These are phyloP conservation scores for Nitzschia palea DNA, from an alignment of 108 stramenopile species.

Conservation along the genomic window DNA sequence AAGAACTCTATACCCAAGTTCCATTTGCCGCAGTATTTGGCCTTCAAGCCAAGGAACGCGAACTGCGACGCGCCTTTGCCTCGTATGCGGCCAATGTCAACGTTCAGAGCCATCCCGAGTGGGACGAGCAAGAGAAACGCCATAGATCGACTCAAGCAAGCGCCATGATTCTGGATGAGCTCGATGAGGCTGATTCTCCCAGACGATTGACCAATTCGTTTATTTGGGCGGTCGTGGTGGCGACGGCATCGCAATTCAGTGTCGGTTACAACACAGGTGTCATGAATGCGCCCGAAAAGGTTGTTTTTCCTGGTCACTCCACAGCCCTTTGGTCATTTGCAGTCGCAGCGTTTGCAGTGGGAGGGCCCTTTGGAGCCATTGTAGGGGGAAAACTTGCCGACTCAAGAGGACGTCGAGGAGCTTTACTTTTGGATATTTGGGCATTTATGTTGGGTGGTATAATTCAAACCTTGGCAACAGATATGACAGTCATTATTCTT, in stretches of 20 bases:
- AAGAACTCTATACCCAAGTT: conserved; percentile 75
- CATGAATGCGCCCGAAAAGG: conserved; percentile 81
- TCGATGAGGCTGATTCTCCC: conserved; percentile 57
- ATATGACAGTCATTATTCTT: conserved; percentile 68
- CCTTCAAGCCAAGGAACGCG: conserved; percentile 68
- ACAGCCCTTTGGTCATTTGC: conserved; percentile 62
- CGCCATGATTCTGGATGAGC: conserved; percentile 71
- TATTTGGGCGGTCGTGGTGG: conserved; percentile 67
- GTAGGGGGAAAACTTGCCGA: conserved; percentile 70
- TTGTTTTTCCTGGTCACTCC: conserved; percentile 81
- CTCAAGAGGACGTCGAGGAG: conserved; percentile 65
- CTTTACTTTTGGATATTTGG: conserved; percentile 69
- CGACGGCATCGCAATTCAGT: conserved; percentile 70
- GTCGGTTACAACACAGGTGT: conserved; percentile 80
- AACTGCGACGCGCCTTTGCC: conserved; percentile 65
- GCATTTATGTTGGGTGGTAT: conserved; percentile 72
- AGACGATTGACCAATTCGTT: conserved; percentile 70
- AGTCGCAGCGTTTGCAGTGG: conserved; percentile 33
- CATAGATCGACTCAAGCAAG: conserved; percentile 30
- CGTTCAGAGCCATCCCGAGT: conserved; percentile 16
- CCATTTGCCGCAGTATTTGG: conserved; percentile 84
- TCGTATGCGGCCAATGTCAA: conserved; percentile 72
- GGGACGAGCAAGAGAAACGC: neutral
- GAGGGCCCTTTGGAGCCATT: conserved; percentile 78
- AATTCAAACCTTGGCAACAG: conserved; percentile 61